Evolutionary conservation across 768 basidiomycete species (phyloP), one percentile per base, ranked within the genome.

Genomic region (Rhizopogon sp.): DNA sequence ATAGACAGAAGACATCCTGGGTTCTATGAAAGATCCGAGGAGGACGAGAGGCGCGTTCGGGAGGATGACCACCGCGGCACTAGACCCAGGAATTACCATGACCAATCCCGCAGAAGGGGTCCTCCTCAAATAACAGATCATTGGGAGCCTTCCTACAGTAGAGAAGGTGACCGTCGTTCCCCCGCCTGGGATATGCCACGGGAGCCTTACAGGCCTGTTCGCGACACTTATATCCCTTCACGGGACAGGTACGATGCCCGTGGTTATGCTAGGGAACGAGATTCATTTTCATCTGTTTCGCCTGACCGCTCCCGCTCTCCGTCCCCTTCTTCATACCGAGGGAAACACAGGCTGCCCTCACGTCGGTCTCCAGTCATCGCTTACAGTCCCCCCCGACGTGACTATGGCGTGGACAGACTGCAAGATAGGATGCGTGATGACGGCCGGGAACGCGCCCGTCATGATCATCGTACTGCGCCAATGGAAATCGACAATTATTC

Each of bases 31-130:
- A 71, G 76, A 45, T 65, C 72, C 10, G 73, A 69, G 40, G 79
- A 81, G 40, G 78, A 80, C 41, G 79, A 81, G 51, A 58, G 74
- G 49, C 67, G 73, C 53, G 59, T 66, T 53, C 64, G 76, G 37
- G 73, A 80, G 40, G 61, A 68, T 13, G 76, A 78, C 42, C 45
- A 53, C 25, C 69, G 68, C 52, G 61, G 60, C 49, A 43, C 44
- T 39, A 65, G 55, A 50, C 64, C 53, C 43, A 62, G 68, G 6
- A 56, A 58, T 55, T 53, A 60, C n/a, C 62, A 51, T 29, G 50
- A 47, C 1, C 52, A 52, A 16, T 61, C 54, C 14, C 52, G 47
- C 22, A 40, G 52, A 35, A 45, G 56, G 17, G 22, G 54, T 2
- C 22, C 20, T 1, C 16, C 37, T 17, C 41, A 43, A 22, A 41